These are phyloP conservation scores for Trametes hirsuta DNA, from an alignment of 1,284 basidiomycete species.

Conservation along the genomic window DNA sequence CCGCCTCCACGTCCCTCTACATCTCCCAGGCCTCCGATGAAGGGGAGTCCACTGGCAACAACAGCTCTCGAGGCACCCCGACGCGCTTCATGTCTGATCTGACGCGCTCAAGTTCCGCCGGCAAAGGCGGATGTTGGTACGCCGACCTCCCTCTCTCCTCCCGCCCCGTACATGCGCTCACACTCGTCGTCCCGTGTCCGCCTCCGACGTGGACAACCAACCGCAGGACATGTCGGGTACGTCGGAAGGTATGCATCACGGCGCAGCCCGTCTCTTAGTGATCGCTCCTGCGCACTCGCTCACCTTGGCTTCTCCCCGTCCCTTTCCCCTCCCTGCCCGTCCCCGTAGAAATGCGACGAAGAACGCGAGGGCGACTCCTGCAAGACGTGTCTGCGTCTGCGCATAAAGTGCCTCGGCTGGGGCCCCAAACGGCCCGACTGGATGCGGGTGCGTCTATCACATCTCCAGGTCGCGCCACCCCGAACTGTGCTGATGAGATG, in stretches of 20 bases:
- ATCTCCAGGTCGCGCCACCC: constrained; percentile 20
- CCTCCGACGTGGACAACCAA: constrained; percentile 16
- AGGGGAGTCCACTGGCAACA: constrained; percentile 28
- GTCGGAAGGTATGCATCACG: constrained; percentile 65
- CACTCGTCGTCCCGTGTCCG: constrained; percentile 1
- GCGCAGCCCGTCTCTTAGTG: constrained; percentile 15
- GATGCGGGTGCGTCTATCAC: constrained; percentile 68
- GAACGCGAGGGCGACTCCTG: constrained; percentile 77
- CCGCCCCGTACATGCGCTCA: constrained; percentile 3
- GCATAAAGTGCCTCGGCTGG: constrained; percentile 81
- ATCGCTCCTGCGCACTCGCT: constrained; percentile 17
- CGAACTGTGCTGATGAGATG: constrained; percentile 12
- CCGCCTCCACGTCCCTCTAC: constrained; percentile 28
- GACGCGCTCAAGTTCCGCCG: constrained; percentile 54
- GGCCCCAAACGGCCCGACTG: constrained; percentile 78
- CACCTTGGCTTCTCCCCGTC: constrained; percentile 2
- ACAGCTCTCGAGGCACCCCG: constrained; percentile 48
- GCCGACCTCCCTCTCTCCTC: constrained; percentile 30
- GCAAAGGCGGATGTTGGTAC: constrained; percentile 78
- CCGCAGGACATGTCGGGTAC: constrained; percentile 76
- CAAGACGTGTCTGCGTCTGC: constrained; percentile 74
- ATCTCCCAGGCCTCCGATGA: constrained; percentile 27
- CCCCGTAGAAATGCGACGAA: constrained; percentile 78
- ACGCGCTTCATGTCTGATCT: constrained; percentile 53
- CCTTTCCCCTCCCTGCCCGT: constrained; percentile 1